phyloP scores from a whole-genome alignment of 2,329 filamentous ascomycete genomes.

The Penicillium sp. region DNA sequence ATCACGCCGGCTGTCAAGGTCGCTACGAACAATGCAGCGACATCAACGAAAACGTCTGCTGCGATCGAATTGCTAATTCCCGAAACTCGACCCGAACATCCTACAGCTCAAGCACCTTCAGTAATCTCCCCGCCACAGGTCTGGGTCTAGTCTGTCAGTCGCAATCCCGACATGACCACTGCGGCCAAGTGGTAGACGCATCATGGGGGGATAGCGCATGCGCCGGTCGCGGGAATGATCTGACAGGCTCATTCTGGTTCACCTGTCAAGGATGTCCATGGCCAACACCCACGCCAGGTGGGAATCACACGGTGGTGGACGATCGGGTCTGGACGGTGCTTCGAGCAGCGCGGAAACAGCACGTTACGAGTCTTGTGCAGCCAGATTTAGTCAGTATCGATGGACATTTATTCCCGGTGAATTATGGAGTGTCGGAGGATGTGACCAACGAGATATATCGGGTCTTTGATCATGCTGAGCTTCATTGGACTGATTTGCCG shows the following conservation, averaged over 20 bases:
- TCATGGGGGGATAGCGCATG: constrained; percentile 1
- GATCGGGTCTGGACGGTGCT: too few relatives aligned
- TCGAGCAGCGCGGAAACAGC: too few relatives aligned
- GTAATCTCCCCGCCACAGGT: not conserved
- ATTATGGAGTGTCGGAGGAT: constrained; percentile 1
- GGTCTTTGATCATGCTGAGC: too few relatives aligned
- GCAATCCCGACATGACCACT: not conserved
- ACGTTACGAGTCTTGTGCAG: not conserved
- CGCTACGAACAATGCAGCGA: constrained; percentile 2
- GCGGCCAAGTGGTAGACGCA: constrained; percentile 1
- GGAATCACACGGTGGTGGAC: not conserved
- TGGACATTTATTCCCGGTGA: constrained; percentile 1
- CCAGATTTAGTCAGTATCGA: constrained; percentile 1
- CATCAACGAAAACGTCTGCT: constrained; percentile 1
- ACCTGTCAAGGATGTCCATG: constrained; percentile 2
- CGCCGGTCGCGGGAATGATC: not conserved
- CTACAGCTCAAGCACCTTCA: not conserved
- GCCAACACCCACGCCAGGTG: not conserved
- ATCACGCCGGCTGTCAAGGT: not conserved
- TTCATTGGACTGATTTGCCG: too few relatives aligned
- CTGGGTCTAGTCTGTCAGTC: not conserved
- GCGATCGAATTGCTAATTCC: not conserved
- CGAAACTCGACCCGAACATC: not conserved
- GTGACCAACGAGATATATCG: not conserved
- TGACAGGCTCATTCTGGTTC: constrained; percentile 3